Evolutionary conservation across 108 stramenopile genomes (phyloP), one percentile per base, ranked within the genome.

Genomic region (Tribonema minus): DNA sequence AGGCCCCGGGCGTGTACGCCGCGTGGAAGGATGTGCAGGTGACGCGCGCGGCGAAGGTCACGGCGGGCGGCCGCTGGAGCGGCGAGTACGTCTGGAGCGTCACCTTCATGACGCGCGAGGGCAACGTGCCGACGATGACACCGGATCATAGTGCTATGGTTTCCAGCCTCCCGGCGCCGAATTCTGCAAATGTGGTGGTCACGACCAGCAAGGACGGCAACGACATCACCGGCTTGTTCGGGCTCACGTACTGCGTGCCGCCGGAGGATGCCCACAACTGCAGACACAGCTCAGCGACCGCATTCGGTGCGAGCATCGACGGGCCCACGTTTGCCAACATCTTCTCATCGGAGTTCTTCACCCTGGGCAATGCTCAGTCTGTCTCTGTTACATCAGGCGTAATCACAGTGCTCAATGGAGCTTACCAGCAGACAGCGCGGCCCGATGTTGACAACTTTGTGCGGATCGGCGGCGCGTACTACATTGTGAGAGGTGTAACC

Each of bases 51-150:
- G 46, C 46, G 46, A 15, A 54, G 15, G 20, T 54, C 46, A 9
- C 46, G 9, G 46, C 46, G 20, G 46, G 20, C 46, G 15, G 9
- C 15, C 46, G 46, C 46, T 94, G 91, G 92, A 86, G 87, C 5
- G 93, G 93, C 9, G 90, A 91, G 32, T 94, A 92, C 72, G 68
- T 68, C 9, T 94, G 91, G 91, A 90, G 89, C 15, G 69, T 94
- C 29, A 90, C 89, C 3, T 94, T 90, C 67, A 32, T 67, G 0
- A 87, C 83, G 37, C 79, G 88, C 1, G 69, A 71, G 27, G 91
- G 91, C 36, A 89, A 93, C 63, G 83, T 92, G 30, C 89, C 89
- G 27, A 72, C 86, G n/a, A 65, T 91, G 86, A 38, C 87, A n/a
- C 78, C 78, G 35, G 81, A 86, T 2, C n/a, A n/a, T n/a, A n/a